Evolutionary conservation across 1,284 basidiomycete genomes (phyloP), one percentile per base, ranked within the genome.

Genomic region (Ceratobasidium papillatum): DNA sequence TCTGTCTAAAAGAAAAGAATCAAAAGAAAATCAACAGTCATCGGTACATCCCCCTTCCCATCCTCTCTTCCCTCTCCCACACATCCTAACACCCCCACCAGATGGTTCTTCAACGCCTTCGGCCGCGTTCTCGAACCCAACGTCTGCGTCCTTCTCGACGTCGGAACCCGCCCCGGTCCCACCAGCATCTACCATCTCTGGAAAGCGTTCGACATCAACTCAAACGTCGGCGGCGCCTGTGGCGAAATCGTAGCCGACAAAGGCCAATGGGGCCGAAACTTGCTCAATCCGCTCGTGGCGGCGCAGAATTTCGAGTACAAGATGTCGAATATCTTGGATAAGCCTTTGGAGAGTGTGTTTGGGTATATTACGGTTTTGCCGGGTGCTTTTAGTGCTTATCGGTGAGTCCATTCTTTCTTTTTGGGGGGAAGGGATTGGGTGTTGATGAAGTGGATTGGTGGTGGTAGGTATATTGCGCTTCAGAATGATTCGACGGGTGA

Each of bases 151-250:
- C 87, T 99, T 27, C 89, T 99, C 54, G 96, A 99, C 79, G 96
- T 98, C 25, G 97, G 96, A 0, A 99, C 96, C 0, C 91, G 92
- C 87, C 96, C 96, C 0, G 94, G 94, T 1, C 89, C 92, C 8
- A 94, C 91, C 56, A 91, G 89, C 19, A 96, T 98, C 80, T 99
- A 98, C 82, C 94, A 98, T 80, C 84, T 99, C 11, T 98, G 96
- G 96, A 98, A 98, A 83, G 92, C 94, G 3, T 98, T 99, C 77
- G 96, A 98, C 81, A 92, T 96, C 83, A 96, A 98, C 83, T 94
- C 92, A 34, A 96, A 97, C 78, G 94, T 98, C 41, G 96, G 95
- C 0, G 96, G 97, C 34, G 96, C 97, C 3, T 98, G 95, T 80
- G 96, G 96, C n/a, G 96, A 98, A 84, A 97, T 98, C 71, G 94